A percentile compares a stretch with the other conserved stretches of the same genome.
Conservation (phyloP, 768 basidiomycete genomes). For the Suillus subalutaceus region DNA sequence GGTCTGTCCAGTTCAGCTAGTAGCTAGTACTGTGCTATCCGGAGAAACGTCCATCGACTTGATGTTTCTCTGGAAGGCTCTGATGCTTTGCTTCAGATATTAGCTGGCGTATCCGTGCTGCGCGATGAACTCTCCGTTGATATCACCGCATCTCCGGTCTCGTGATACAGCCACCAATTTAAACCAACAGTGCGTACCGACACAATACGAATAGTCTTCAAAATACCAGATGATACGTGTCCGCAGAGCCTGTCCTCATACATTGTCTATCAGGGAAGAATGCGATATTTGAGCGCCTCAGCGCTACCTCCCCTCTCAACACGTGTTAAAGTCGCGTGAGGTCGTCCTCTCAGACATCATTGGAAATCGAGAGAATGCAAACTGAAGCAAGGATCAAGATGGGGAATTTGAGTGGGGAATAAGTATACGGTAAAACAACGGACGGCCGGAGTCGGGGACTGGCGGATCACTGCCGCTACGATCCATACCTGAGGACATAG, state of each 20-base stretch:
- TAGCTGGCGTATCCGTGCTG: background rate
- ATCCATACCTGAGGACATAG: too few species aligned
- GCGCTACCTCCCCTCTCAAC: too few species aligned
- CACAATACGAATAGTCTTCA: background rate
- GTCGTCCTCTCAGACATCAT: too few species aligned
- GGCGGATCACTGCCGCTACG: too few species aligned
- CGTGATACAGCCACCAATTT: background rate
- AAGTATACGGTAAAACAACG: too few species aligned
- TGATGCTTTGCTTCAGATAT: background rate
- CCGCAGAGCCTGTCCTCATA: background rate
- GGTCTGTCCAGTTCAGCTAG: background rate
- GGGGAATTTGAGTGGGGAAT: too few species aligned
- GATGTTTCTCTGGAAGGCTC: background rate
- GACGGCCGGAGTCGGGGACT: too few species aligned
- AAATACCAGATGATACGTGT: background rate
- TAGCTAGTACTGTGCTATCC: background rate
- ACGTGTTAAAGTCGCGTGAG: too few species aligned
- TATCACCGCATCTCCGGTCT: background rate
- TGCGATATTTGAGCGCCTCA: too few species aligned
- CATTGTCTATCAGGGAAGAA: background rate
- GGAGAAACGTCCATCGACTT: background rate
- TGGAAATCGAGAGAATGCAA: too few species aligned
- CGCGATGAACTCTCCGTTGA: background rate
- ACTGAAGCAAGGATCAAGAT: too few species aligned
- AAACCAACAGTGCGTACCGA: background rate